A percentile compares a stretch with the other conserved stretches of the same genome.
These are phyloP conservation scores for Stromatinia cepivora DNA, from an alignment of 2,329 filamentous ascomycete genomes.

Conservation along the genomic window DNA sequence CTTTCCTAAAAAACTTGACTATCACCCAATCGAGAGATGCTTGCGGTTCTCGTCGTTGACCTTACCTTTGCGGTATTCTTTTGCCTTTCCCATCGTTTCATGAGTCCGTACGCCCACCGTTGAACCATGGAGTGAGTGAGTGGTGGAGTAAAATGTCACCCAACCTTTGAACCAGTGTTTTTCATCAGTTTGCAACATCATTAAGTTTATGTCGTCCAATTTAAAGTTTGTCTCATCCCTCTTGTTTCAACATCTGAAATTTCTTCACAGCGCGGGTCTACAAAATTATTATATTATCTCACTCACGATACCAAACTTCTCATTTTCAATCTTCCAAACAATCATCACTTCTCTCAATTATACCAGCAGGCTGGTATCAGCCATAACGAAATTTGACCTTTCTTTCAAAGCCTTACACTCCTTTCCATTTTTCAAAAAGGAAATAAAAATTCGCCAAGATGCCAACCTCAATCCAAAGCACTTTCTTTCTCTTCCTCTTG, in stretches of 20 bases:
- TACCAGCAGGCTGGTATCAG: neutral
- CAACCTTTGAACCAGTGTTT: neutral
- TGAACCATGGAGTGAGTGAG: no score
- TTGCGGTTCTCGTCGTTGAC: neutral
- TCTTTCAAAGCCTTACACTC: neutral
- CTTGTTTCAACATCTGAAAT: neutral
- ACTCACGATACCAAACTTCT: neutral
- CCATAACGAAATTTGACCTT: neutral
- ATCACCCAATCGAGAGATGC: neutral
- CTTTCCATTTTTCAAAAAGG: neutral
- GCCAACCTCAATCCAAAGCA: neutral
- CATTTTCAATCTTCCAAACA: neutral
- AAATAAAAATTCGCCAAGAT: neutral
- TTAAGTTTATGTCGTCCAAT: neutral
- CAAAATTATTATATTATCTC: neutral
- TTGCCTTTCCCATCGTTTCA: neutral
- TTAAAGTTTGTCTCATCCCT: slow-evolving; percentile 13
- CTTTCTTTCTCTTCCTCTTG: slow-evolving; percentile 2
- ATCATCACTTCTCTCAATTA: neutral
- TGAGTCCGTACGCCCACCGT: no score
- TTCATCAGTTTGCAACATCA: neutral
- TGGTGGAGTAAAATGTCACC: neutral
- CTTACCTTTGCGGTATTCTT: no score
- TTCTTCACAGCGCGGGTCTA: neutral
- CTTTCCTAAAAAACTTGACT: neutral